These are phyloP conservation scores for Solanum arcanum DNA, from an alignment of 257 asterid genomes.

Conservation along the genomic window DNA sequence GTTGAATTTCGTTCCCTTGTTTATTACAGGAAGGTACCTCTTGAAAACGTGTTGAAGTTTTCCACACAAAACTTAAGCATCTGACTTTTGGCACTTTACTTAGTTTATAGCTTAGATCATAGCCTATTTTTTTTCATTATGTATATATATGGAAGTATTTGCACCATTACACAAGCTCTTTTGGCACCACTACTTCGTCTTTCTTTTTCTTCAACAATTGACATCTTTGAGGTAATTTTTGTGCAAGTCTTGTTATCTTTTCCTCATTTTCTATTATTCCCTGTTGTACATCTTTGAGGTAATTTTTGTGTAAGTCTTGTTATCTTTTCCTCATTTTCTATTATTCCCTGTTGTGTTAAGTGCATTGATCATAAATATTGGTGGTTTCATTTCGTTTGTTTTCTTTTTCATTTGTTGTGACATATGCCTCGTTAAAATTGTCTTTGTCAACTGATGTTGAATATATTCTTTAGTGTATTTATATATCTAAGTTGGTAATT, in stretches of 20 bases:
- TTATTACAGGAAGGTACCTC: constrained; percentile 23
- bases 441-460: background rate
- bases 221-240: background rate
- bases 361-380: background rate
- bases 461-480: background rate
- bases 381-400: background rate
- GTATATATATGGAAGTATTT: constrained; percentile 9
- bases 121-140: background rate
- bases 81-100: constrained; percentile 25
- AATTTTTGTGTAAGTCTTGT: background rate
- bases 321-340: background rate
- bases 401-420: background rate
- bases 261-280: too few relatives aligned
- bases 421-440: background rate
- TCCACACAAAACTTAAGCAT: constrained; percentile 11
- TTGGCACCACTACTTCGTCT: background rate
- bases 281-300: background rate
- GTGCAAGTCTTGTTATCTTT: too few relatives aligned
- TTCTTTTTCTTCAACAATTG: background rate
- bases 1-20: constrained; percentile 8
- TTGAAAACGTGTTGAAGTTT: constrained; percentile 21
- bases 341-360: background rate
- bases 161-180: background rate
- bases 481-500: background rate
- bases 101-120: constrained; percentile 15